Evolutionary conservation across 2,329 filamentous ascomycete genomes (phyloP).

Genomic region (Cadophora sp.): DNA sequence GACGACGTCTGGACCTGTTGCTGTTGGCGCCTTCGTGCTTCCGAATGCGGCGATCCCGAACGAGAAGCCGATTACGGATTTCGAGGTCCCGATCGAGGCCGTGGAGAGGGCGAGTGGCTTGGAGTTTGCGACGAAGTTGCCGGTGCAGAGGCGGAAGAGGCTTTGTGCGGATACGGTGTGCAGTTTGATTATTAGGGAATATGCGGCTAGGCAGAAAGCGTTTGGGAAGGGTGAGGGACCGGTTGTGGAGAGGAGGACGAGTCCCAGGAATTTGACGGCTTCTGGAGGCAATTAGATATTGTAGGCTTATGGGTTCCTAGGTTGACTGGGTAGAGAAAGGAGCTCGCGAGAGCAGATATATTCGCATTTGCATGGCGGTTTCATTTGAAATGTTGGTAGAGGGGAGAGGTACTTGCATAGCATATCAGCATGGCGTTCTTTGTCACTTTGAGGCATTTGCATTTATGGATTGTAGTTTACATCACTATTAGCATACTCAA

Average conservation of each 20-base stretch:
- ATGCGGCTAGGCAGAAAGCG: slow-evolving; percentile 65
- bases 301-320: not conserved
- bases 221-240: slow-evolving; percentile 46
- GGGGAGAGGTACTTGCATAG: slow-evolving; percentile 26
- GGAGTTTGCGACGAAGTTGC: slow-evolving; percentile 86
- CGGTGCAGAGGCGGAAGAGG: slow-evolving; percentile 73
- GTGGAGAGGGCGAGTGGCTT: slow-evolving; percentile 91
- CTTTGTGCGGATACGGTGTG: slow-evolving; percentile 89
- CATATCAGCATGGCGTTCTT: slow-evolving; percentile 27
- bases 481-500: slow-evolving; percentile 16
- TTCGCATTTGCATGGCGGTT: slow-evolving; percentile 22
- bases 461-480: slow-evolving; percentile 17
- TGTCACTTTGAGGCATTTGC: not conserved
- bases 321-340: not conserved
- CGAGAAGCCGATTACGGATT: slow-evolving; percentile 84
- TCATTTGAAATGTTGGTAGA: slow-evolving; percentile 7
- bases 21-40: slow-evolving; percentile 91
- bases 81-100: slow-evolving; percentile 92
- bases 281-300: not conserved
- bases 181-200: slow-evolving; percentile 84
- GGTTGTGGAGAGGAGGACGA: slow-evolving; percentile 38
- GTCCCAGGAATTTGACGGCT: slow-evolving; percentile 38
- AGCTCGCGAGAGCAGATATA: not conserved
- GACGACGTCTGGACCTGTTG: slow-evolving; percentile 72
- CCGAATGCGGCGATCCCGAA: slow-evolving; percentile 92